Base-by-base conservation (phyloP, 805 yeast species). In the Candida orba region DNA sequence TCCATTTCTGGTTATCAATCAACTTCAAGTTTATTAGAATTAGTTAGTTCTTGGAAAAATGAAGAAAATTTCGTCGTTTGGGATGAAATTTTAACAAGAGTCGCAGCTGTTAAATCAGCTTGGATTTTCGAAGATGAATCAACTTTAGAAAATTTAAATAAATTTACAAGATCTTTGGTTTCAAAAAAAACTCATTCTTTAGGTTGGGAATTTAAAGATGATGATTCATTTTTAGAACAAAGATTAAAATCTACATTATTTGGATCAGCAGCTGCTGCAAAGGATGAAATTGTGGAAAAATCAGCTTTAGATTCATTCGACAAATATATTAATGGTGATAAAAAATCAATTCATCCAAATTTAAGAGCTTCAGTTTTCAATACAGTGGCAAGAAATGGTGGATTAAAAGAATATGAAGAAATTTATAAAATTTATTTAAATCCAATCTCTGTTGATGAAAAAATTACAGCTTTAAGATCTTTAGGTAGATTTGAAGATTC, bases 261-360 rank as follows among this genome's bases (percentile, higher is more conserved):
- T 47, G 68, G 73, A 20, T 62, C 79, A 37, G 89, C 90, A 34
- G 78, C 75, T 36, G 61, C 65, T 39, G 67, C 79, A 23, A 74
- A 71, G 45, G 76, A 76, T 53, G 58, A 66, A 42, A 63, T 63
- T 15, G 78, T 74, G 42, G 73, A 65, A 34, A 63, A 66, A 41
- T 74, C 70, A 40, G 73, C 78, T 31, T 45, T 67, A 39, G 66
- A 68, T 8, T 64, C 74, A 55, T 85, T 84, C 61, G 68, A 64
- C 8, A 67, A 69, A 35, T 83, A 68, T 56, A 66, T 72, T 40
- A 65, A 68, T 12, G 93, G 93, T 49, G 84, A 84, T 59, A 72
- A 73, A 51, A 64, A 70, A 27, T 86, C 87, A 30, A 71, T 88
- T 50, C 78, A 86, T 62, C 86, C 95, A 45, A 80, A 85, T 66